Conservation (phyloP, 106 monocot genomes). For the Hemerocallis citrina region DNA sequence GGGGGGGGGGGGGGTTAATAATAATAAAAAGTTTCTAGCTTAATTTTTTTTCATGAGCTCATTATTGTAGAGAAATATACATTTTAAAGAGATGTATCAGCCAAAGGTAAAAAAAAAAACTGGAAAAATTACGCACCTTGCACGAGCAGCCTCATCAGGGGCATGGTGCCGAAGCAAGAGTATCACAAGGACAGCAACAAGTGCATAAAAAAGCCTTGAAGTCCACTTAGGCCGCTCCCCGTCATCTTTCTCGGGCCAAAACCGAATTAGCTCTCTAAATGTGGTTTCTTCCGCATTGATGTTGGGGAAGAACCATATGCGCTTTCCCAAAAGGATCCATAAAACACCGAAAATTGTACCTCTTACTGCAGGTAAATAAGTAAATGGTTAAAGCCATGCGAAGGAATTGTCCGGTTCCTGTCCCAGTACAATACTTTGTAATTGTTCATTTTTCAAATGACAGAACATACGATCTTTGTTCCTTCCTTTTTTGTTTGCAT, state of each 20-base stretch:
- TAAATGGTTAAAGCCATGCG: conserved; percentile 4
- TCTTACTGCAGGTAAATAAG: conserved; percentile 66
- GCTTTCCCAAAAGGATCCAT: conserved; percentile 80
- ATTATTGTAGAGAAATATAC: no score
- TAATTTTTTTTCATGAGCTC: no score
- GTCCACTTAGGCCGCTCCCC: conserved; percentile 86
- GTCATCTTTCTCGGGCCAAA: conserved; percentile 97
- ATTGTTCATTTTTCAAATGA: background rate
- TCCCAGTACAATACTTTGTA: background rate
- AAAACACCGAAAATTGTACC: conserved; percentile 70
- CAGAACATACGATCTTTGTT: no score
- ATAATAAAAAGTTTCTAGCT: no score
- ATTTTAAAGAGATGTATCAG: background rate
- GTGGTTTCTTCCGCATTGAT: conserved; percentile 98
- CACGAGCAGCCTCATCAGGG: conserved; percentile 95
- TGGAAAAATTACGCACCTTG: conserved; percentile 38
- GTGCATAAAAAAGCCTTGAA: conserved; percentile 69
- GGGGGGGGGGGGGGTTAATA: no score
- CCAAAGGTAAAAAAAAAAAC: background rate
- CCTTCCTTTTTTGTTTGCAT: no score
- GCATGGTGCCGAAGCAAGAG: conserved; percentile 92
- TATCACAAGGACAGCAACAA: conserved; percentile 42
- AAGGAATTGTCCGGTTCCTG: no score
- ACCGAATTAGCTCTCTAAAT: conserved; percentile 79
- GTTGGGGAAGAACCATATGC: conserved; percentile 95